Conservation (phyloP, 208 protist genomes). For the Trypanosoma boissoni region DNA sequence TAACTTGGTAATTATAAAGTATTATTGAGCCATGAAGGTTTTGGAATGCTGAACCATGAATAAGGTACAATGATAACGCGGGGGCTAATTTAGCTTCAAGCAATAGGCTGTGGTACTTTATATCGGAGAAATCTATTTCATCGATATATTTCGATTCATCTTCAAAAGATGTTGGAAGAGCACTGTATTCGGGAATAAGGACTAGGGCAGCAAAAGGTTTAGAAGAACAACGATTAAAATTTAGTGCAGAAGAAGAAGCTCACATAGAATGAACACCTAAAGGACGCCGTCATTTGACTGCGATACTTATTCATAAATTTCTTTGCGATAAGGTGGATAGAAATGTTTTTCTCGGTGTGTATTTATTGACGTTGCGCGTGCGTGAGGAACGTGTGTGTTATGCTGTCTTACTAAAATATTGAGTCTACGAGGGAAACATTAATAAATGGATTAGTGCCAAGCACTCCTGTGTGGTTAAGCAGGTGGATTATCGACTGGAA, state of each 20-base stretch:
- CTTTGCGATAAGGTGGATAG: constrained; percentile 17
- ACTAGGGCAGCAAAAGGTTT: constrained; percentile 5
- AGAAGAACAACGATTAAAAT: constrained; percentile 20
- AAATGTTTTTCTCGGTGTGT: constrained; percentile 12
- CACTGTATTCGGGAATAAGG: constrained; percentile 13
- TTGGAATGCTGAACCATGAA: constrained; percentile 24
- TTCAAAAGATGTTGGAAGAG: constrained; percentile 24
- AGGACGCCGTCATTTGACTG: constrained; percentile 9
- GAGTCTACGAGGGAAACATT: constrained; percentile 6
- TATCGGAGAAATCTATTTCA: constrained; percentile 13
- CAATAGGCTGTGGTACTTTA: constrained; percentile 13
- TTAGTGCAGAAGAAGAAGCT: constrained; percentile 8
- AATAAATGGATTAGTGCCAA: constrained; percentile 1
- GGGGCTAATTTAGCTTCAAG: constrained; percentile 12
- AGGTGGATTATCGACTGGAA: neutral
- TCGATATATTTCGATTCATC: constrained; percentile 20
- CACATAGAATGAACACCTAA: constrained; percentile 1
- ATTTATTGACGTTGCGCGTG: constrained; percentile 15
- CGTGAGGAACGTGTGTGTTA: constrained; percentile 16
- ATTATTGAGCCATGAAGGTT: constrained; percentile 37
- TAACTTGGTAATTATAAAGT: constrained; percentile 41
- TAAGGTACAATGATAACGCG: constrained; percentile 16
- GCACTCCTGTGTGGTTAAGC: neutral
- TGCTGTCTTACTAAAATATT: constrained; percentile 19
- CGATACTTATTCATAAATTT: constrained; percentile 22